phyloP scores from a whole-genome alignment of 2,329 filamentous ascomycete species.

The Alternaria viburni region DNA sequence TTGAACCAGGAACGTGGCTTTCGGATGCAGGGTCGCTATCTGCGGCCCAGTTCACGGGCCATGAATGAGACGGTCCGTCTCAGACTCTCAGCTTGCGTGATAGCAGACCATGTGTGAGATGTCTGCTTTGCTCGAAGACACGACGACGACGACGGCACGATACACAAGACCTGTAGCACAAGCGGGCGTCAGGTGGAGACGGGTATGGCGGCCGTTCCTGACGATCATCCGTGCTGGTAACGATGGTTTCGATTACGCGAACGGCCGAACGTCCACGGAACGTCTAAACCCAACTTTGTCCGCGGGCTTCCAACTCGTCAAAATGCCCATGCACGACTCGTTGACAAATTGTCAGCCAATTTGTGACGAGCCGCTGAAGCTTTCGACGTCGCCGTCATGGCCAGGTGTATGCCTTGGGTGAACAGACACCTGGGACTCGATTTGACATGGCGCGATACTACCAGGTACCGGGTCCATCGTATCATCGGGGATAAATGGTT shows the following conservation, averaged over 20 bases:
- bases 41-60: background rate
- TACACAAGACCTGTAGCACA: background rate
- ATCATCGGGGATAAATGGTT: background rate
- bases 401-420: background rate
- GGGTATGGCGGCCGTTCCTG: slow-evolving; percentile 8
- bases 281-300: background rate
- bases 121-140: background rate
- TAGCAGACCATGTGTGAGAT: background rate
- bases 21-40: slow-evolving; percentile 6
- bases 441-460: slow-evolving; percentile 1
- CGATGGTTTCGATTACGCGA: slow-evolving; percentile 1
- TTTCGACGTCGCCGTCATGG: background rate
- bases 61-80: background rate
- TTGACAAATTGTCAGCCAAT: background rate
- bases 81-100: background rate
- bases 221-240: background rate
- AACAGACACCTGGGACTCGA: background rate
- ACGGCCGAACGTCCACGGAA: background rate
- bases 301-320: background rate
- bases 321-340: background rate
- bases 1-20: slow-evolving; percentile 7
- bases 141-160: background rate
- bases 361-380: background rate
- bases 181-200: slow-evolving; percentile 2
- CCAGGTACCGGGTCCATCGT: slow-evolving; percentile 3